phyloP scores from a whole-genome alignment of 2,329 filamentous ascomycete species.

The Aspergillus transmontanensis region DNA sequence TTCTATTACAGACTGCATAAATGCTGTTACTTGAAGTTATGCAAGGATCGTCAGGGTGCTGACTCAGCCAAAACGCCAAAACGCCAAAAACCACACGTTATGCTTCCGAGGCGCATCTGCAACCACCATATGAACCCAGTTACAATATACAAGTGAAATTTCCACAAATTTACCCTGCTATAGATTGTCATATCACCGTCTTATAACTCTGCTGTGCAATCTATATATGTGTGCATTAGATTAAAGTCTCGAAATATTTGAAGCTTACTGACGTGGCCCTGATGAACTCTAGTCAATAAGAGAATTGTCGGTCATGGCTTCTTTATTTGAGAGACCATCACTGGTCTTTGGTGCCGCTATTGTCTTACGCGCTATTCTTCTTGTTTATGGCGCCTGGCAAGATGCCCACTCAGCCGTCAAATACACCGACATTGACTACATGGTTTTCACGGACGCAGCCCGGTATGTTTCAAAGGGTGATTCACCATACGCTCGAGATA shows the following conservation, averaged over 20 bases:
- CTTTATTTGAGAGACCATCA: conserved; percentile 36
- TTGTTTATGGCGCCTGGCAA: conserved; percentile 89
- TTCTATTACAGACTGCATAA: not conserved
- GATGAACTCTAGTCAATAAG: conserved; percentile 8
- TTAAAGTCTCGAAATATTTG: not conserved
- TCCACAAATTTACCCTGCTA: no score
- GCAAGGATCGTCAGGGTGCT: not conserved
- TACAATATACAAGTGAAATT: not conserved
- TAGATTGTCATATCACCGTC: not conserved
- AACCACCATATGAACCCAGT: not conserved
- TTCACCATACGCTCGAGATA: conserved; percentile 86
- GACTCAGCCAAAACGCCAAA: conserved; percentile 7
- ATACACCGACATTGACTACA: conserved; percentile 98
- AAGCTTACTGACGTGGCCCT: not conserved
- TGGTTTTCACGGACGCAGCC: conserved; percentile 94
- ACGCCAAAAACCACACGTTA: conserved; percentile 3
- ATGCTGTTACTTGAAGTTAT: not conserved
- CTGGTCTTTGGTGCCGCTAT: conserved; percentile 45
- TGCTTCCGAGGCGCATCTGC: not conserved
- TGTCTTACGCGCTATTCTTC: conserved; percentile 69
- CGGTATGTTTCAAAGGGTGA: conserved; percentile 68
- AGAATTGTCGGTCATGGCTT: conserved; percentile 11
- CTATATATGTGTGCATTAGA: not conserved
- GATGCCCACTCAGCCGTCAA: conserved; percentile 90
- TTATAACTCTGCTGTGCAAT: not conserved